Base-by-base conservation (phyloP, 345 rosid genomes). In the Arabidopsis suecica region DNA sequence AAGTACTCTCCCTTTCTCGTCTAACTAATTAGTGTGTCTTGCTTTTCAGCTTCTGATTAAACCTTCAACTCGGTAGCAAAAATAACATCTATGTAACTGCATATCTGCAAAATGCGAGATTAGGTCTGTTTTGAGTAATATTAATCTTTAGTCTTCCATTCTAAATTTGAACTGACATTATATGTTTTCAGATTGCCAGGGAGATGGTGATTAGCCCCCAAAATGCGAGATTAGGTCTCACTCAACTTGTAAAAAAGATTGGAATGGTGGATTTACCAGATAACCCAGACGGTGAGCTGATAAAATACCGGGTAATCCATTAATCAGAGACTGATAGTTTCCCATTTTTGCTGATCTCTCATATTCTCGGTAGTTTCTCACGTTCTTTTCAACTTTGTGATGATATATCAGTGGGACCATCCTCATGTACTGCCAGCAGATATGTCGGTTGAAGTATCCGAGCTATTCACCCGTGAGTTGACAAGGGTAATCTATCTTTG, bases 161-260 rank as follows among this genome's bases (percentile, higher is more conserved):
- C 45, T 61, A 41, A 72, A 30, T 65, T 20, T 32, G 53, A 7
- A 63, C 22, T 77, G 63, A 25, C 32, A 32, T 65, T 72, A 6
- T 81, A 71, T 23, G 1, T 68, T 69, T 79, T 72, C 80, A 94
- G 98, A 88, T 94, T 80, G 97, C 92, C 3, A 90, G 98, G 73
- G 98, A 94, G 83, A 91, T 94, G 98, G 97, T 87, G 70, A 91
- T 94, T 81, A 91, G 96, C 71, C 96, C 98, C 47, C 97, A 94
- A 84, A 91, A 91, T 79, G 83, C 91, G 56, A 88, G 77, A 84
- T 34, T 93, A 78, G 97, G 97, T 53, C 90, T 93, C 42, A 84
- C 89, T 37, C 72, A 79, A 69, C 80, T 91, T 59, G 91, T 89
- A 23, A 93, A 79, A 83, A 89, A 94, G 85, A 78, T 91, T 57